Percentiles rank a stretch among this genome's conserved stretches.
phyloP scores from a whole-genome alignment of 225 moss, liverwort and hornwort species.

The Physcomitrellopsis africana region DNA sequence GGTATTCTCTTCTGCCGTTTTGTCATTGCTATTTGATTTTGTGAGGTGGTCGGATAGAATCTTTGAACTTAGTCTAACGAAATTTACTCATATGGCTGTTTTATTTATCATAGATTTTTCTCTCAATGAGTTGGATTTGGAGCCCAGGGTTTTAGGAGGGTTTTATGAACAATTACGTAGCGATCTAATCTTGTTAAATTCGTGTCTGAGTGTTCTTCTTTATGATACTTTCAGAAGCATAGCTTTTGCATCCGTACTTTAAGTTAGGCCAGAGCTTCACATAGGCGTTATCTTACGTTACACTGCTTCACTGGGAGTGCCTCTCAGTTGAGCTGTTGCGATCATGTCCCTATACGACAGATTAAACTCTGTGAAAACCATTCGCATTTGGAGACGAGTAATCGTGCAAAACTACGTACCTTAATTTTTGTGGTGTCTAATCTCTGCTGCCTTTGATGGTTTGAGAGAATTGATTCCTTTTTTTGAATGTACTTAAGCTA shows the following conservation, averaged over 20 bases:
- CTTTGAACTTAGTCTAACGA: too few species aligned
- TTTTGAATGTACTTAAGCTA: not conserved
- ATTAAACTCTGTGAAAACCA: constrained; percentile 7
- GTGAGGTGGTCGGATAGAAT: too few species aligned
- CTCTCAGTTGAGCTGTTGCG: not conserved
- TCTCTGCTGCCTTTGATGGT: constrained; percentile 7
- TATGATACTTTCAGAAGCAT: constrained; percentile 12
- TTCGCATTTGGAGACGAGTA: not conserved
- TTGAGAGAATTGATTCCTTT: constrained; percentile 13
- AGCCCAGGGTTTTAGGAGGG: constrained; percentile 33
- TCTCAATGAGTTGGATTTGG: not conserved
- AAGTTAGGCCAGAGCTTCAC: not conserved
- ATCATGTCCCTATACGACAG: constrained; percentile 20
- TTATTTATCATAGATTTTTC: too few species aligned
- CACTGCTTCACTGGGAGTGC: too few species aligned
- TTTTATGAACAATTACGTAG: constrained; percentile 19
- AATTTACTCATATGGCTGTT: too few species aligned
- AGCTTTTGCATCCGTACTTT: constrained; percentile 14
- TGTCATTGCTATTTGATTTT: not conserved
- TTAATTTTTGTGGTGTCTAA: constrained; percentile 10
- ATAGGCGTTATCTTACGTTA: too few species aligned
- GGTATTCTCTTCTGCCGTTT: constrained; percentile 40
- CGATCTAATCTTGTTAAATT: not conserved
- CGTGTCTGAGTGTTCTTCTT: not conserved
- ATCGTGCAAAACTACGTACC: not conserved